Base-by-base conservation (phyloP, 1,139 yeast genomes). In the Saccharomyces hybrid region DNA sequence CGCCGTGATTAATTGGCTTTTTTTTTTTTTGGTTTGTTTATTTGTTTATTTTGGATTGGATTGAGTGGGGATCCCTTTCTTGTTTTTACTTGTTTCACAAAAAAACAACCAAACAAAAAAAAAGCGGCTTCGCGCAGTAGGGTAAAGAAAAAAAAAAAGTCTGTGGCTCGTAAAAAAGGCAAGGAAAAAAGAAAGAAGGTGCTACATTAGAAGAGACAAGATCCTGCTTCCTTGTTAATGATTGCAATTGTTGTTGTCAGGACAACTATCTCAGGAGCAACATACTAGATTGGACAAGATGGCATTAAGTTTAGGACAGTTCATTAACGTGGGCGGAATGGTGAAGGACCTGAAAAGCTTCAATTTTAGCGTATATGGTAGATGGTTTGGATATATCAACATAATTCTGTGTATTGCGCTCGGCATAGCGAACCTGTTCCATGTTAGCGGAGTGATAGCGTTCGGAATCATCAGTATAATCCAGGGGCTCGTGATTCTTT, bases 391-490 rank as follows among this genome's bases (percentile, higher is more conserved):
- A 11, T 81, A 91, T 56, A 67, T 89, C 48, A 81, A 89, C 58
- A 83, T 90, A 55, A 73, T 91, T 51, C 75, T 93, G 52, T 87
- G 95, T 66, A 71, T 93, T 57, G 97, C 96, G 1, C 77, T 93
- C 42, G 99, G 99, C 4, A 82, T 93, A 54, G 95, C 96, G 60
- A 93, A 95, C 70, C 77, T 93, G 56, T 90, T 93, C 78, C 97
- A 91, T 67, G 82, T 87, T 54, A 81, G 81, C 57, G 74, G 88
- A 62, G 89, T 93, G 54, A 87, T 93, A 56, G 80, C 89, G 48
- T 91, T 91, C 69, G 84, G 95, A 27, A 84, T 90, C 60, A 80
- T 93, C 58, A 82, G 89, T 68, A 84, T 84, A 54, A 88, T 88
- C 2, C 96, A 90, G 70, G 97, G 96, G 2, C 73, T 89, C 53